Percentiles rank a stretch among this genome's conserved stretches.
Evolutionary conservation across 2,329 filamentous ascomycete species (phyloP).

Genomic region (Colletotrichum shisoi): DNA sequence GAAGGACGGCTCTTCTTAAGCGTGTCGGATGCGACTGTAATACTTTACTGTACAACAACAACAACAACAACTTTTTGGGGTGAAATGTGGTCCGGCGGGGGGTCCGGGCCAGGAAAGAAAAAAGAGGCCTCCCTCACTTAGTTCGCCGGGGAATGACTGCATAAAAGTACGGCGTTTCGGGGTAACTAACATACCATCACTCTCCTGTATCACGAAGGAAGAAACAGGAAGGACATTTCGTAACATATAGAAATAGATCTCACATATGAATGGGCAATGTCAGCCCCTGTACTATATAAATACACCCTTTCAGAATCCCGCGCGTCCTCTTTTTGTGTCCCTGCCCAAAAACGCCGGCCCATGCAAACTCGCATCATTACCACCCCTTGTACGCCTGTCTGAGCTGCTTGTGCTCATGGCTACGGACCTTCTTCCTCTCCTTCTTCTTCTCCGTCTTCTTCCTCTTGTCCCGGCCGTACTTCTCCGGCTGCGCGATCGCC

Average conservation of each 20-base stretch:
- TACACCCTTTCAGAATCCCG: slow-evolving; percentile 22
- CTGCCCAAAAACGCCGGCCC: slow-evolving; percentile 33
- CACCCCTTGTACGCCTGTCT: slow-evolving; percentile 72
- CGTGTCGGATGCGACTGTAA: not conserved
- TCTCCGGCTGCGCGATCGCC: slow-evolving; percentile 82
- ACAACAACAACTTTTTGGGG: slow-evolving; percentile 1
- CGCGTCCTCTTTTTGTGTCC: slow-evolving; percentile 17
- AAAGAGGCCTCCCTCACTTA: slow-evolving; percentile 9
- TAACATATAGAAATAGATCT: slow-evolving; percentile 27
- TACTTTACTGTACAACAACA: slow-evolving; percentile 4
- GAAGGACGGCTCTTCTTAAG: slow-evolving; percentile 23
- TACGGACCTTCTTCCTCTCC: slow-evolving; percentile 80
- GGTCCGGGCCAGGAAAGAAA: not conserved
- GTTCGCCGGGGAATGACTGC: slow-evolving; percentile 22
- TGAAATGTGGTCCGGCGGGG: not conserved
- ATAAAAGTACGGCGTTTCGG: slow-evolving; percentile 32
- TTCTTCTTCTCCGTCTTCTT: slow-evolving; percentile 86
- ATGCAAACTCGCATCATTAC: slow-evolving; percentile 42
- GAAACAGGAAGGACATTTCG: not conserved
- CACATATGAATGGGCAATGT: slow-evolving; percentile 34
- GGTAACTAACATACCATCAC: slow-evolving; percentile 25
- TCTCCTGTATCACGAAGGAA: slow-evolving; percentile 5
- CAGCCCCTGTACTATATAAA: slow-evolving; percentile 35
- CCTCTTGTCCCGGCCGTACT: slow-evolving; percentile 78
- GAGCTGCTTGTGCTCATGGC: slow-evolving; percentile 73